Evolutionary conservation across 2,329 filamentous ascomycete genomes (phyloP).

Genomic region (Colletotrichum sp.): DNA sequence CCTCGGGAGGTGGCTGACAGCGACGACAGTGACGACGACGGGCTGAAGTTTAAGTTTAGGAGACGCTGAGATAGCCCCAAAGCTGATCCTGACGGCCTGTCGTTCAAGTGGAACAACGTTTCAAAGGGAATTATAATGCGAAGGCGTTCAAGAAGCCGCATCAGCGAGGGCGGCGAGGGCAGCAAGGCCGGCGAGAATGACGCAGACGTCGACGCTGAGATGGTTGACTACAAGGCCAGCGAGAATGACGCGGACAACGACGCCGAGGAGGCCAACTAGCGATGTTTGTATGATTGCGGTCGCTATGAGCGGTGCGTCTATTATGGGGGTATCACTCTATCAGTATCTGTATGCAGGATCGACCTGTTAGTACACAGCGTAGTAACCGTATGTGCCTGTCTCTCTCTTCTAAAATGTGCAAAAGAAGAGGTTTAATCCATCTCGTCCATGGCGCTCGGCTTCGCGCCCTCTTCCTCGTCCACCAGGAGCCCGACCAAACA

Average conservation of each 20-base stretch:
- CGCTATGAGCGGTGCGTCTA: constrained; percentile 17
- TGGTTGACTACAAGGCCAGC: neutral
- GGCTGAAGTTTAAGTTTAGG: constrained; percentile 60
- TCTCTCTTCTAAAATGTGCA: neutral
- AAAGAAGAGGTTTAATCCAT: constrained; percentile 53
- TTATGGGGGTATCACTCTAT: constrained; percentile 35
- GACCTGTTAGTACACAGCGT: neutral
- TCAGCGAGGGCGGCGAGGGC: neutral
- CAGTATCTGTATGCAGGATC: neutral
- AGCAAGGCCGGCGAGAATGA: neutral
- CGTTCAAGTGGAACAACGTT: neutral
- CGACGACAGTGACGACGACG: constrained; percentile 61
- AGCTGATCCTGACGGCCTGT: neutral
- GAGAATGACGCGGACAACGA: neutral
- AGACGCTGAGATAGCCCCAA: constrained; percentile 37
- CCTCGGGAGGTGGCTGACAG: constrained; percentile 39
- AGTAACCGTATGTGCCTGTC: neutral
- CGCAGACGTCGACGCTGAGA: neutral
- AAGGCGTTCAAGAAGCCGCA: neutral
- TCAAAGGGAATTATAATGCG: neutral
- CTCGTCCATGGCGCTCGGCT: constrained; percentile 55
- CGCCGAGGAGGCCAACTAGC: neutral
- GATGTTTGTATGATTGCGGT: neutral
- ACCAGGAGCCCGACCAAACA: constrained; percentile 69
- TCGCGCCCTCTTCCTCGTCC: constrained; percentile 55